Conservation (phyloP, 441 rosid species). For the Erodium texanum region DNA sequence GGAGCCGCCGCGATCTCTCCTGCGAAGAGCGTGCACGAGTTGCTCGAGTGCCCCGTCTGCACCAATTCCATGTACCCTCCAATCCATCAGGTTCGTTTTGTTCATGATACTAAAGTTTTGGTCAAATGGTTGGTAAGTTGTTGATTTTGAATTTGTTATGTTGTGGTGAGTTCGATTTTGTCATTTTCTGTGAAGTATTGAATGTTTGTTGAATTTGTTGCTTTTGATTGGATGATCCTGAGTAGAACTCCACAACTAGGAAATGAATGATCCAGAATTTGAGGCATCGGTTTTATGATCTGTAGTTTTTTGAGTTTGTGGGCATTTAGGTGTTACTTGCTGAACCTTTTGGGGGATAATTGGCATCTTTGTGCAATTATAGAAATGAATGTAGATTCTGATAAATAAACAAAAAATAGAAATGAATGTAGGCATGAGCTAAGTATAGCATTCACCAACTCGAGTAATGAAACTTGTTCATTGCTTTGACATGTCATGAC, state of each 20-base stretch:
- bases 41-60: constrained; percentile 77
- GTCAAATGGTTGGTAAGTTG: neutral
- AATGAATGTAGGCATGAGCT: too few relatives aligned
- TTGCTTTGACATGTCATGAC: too few relatives aligned
- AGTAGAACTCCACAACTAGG: constrained; percentile 13
- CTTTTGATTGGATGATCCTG: neutral
- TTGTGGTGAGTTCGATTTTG: neutral
- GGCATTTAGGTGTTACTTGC: neutral
- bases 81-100: constrained; percentile 51
- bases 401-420: too few relatives aligned
- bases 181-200: neutral
- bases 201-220: constrained; percentile 13
- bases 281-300: constrained; percentile 1
- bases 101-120: neutral
- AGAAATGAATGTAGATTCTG: too few relatives aligned
- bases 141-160: neutral
- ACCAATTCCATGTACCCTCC: constrained; percentile 86
- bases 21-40: constrained; percentile 71
- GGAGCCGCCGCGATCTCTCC: constrained; percentile 51
- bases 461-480: too few relatives aligned
- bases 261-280: neutral
- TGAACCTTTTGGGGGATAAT: too few relatives aligned
- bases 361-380: too few relatives aligned
- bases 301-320: neutral
- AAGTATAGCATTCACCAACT: too few relatives aligned